These are phyloP conservation scores for Citrus inodora DNA, from an alignment of 345 rosid species.

Conservation along the genomic window DNA sequence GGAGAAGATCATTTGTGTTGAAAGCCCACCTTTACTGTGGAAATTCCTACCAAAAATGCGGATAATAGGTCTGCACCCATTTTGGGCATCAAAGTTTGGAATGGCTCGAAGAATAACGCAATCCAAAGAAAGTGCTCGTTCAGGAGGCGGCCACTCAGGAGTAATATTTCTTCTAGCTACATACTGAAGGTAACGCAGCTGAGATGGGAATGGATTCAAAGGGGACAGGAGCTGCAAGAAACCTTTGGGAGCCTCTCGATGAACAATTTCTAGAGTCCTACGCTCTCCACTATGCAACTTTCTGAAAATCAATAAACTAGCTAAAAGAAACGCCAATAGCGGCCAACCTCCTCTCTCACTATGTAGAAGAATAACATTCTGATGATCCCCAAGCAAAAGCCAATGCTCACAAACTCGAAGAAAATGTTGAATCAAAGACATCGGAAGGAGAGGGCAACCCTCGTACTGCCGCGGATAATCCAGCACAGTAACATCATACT, in stretches of 20 bases:
- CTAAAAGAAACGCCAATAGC: constrained; percentile 73
- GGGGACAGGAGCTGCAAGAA: constrained; percentile 88
- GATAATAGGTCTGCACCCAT: constrained; percentile 88
- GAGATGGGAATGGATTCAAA: constrained; percentile 92
- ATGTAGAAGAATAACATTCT: constrained; percentile 78
- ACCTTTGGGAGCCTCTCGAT: constrained; percentile 95
- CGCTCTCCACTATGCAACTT: constrained; percentile 78
- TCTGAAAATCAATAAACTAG: constrained; percentile 81
- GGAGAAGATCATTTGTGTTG: constrained; percentile 88
- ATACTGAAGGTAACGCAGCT: constrained; percentile 94
- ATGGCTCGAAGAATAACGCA: constrained; percentile 83
- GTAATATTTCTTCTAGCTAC: constrained; percentile 80
- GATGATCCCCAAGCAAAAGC: constrained; percentile 72
- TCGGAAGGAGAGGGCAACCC: constrained; percentile 88
- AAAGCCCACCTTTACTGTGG: constrained; percentile 55
- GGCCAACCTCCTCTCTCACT: constrained; percentile 99
- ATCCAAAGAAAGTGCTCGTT: constrained; percentile 86
- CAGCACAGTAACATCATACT: constrained; percentile 78
- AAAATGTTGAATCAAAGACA: constrained; percentile 86
- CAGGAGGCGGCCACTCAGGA: constrained; percentile 99
- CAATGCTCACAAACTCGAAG: constrained; percentile 85
- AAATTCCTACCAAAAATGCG: constrained; percentile 90
- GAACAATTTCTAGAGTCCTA: constrained; percentile 84
- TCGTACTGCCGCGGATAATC: constrained; percentile 95
- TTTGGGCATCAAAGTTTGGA: constrained; percentile 85